Conservation (phyloP, 2,329 filamentous ascomycete species). For the Helotiales sp. region DNA sequence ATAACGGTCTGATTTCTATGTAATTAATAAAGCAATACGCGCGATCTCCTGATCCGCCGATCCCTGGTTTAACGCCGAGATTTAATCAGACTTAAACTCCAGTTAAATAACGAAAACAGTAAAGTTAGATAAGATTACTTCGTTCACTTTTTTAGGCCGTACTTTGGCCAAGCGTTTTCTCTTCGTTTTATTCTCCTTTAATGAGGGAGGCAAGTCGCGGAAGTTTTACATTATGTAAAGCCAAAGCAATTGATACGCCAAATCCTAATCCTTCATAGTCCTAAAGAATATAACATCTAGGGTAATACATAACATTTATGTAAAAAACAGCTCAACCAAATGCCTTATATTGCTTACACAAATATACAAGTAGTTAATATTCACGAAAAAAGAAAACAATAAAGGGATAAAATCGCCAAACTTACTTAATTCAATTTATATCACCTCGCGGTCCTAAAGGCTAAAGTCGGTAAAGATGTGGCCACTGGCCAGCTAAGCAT, state of each 20-base stretch:
- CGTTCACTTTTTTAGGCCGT: background rate
- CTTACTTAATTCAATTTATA: background rate
- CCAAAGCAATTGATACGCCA: background rate
- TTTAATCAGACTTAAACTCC: background rate
- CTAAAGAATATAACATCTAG: background rate
- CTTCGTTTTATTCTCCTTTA: background rate
- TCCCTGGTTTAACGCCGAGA: background rate
- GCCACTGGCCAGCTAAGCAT: too few relatives aligned
- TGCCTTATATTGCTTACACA: background rate
- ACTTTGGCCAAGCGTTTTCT: background rate
- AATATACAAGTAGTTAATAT: background rate
- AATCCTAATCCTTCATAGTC: background rate
- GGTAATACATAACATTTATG: background rate
- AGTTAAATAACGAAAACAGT: background rate
- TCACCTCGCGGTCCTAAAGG: too few relatives aligned
- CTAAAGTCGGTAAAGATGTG: too few relatives aligned
- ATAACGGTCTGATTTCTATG: background rate
- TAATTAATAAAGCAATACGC: background rate
- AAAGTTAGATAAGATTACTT: background rate
- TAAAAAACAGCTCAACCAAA: background rate
- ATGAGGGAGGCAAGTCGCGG: background rate
- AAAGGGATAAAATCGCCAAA: slow-evolving; percentile 28
- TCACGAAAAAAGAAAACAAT: background rate
- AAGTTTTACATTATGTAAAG: background rate
- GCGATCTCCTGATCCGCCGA: background rate